phyloP scores from a whole-genome alignment of 2,329 filamentous ascomycete species.

The Alternaria sp. region DNA sequence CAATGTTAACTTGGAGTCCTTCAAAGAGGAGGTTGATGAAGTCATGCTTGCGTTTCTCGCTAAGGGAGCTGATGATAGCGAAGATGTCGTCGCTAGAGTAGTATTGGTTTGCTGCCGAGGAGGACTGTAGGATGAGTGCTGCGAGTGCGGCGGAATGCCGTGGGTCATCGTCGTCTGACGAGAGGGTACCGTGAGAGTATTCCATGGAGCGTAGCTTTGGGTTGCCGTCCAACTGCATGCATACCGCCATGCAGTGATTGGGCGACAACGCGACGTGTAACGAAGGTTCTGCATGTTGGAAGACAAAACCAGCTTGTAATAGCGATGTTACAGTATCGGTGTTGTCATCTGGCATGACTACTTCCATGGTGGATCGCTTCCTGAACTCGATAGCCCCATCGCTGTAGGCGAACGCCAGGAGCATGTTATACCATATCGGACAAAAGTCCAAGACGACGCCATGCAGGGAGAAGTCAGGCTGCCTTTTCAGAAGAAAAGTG shows the following conservation, averaged over 20 bases:
- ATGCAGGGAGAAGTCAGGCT: constrained; percentile 72
- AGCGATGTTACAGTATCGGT: constrained; percentile 72
- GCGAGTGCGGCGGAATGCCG: constrained; percentile 51
- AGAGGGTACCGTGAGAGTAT: constrained; percentile 47
- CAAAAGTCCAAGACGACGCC: constrained; percentile 76
- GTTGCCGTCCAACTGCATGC: constrained; percentile 54
- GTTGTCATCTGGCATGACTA: constrained; percentile 71
- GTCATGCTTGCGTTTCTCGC: constrained; percentile 37
- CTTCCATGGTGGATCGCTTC: constrained; percentile 75
- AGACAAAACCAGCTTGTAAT: constrained; percentile 80
- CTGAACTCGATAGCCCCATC: constrained; percentile 85
- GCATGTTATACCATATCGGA: constrained; percentile 73
- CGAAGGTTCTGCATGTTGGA: constrained; percentile 68
- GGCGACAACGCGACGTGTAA: constrained; percentile 58
- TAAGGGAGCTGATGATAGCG: constrained; percentile 46
- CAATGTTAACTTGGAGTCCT: constrained; percentile 64
- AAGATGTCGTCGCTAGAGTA: constrained; percentile 60
- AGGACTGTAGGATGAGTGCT: constrained; percentile 53
- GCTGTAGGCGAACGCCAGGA: constrained; percentile 76
- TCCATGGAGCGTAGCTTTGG: constrained; percentile 55
- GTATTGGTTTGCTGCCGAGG: constrained; percentile 55
- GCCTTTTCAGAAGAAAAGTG: constrained; percentile 58
- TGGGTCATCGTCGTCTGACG: constrained; percentile 39
- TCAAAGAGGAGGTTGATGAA: constrained; percentile 73
- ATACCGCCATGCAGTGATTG: constrained; percentile 57